Conservation (phyloP, 2,329 filamentous ascomycete genomes). For the Fusarium coffeatum region DNA sequence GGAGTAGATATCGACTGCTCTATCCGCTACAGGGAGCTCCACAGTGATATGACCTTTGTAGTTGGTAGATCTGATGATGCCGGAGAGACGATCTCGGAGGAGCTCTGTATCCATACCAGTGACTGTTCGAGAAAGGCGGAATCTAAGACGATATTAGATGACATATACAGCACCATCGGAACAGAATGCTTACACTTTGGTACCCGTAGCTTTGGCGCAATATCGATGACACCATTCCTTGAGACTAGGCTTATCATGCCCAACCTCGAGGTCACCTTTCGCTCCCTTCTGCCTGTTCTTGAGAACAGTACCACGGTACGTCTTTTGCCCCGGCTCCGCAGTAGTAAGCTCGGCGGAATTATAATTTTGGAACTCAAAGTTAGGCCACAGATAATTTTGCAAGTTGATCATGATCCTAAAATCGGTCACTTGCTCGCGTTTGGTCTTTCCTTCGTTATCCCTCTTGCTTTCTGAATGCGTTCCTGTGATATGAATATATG, state of each 20-base stretch:
- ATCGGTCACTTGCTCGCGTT: constrained; percentile 28
- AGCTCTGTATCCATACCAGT: constrained; percentile 19
- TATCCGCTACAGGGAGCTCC: constrained; percentile 35
- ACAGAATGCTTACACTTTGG: constrained; percentile 29
- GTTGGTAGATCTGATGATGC: constrained; percentile 30
- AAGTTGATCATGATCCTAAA: constrained; percentile 37
- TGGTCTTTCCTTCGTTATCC: constrained; percentile 36
- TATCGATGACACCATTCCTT: constrained; percentile 42
- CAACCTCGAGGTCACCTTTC: constrained; percentile 35
- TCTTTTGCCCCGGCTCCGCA: constrained; percentile 33
- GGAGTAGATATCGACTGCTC: constrained; percentile 41
- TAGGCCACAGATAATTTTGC: constrained; percentile 41
- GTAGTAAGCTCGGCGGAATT: constrained; percentile 23
- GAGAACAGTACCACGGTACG: constrained; percentile 38
- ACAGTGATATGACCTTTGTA: constrained; percentile 33
- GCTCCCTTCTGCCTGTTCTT: constrained; percentile 28
- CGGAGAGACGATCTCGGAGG: not conserved
- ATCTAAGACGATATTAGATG: constrained; percentile 22
- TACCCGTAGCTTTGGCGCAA: constrained; percentile 24
- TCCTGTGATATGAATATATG: constrained; percentile 35
- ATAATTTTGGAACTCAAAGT: constrained; percentile 3
- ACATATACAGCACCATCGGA: rapidly evolving
- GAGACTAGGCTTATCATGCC: constrained; percentile 27
- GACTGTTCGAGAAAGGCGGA: constrained; percentile 31
- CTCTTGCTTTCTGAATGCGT: constrained; percentile 27